Evolutionary conservation across 768 basidiomycete genomes (phyloP), one percentile per base, ranked within the genome.

Genomic region (Leucocoprinus leucothites): DNA sequence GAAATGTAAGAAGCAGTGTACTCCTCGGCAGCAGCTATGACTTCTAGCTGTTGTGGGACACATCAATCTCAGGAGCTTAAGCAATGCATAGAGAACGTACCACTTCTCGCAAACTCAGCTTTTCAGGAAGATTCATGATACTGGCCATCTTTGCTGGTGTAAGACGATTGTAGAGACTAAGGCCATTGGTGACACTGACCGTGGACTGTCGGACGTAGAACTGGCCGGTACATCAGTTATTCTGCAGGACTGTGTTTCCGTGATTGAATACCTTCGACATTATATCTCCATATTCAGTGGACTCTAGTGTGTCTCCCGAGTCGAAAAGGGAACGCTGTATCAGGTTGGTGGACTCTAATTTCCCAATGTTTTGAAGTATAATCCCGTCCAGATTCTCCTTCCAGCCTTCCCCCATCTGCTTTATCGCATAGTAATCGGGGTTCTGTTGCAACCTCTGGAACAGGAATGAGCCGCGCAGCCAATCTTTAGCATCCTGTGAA

Each of bases 361-460:
- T 77, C 40, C 68, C 61, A 22, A 93, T 73, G 54, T 84, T 86
- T 49, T 86, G 75, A 65, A 78, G 74, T n/a, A 94, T 85, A 57
- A 94, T 77, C 42, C 86, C 82, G 49, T 91, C 86, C 3, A 94
- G 66, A 51, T 82, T 77, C 48, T 85, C 82, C 61, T 87, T 77
- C 86, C 89, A 91, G n/a, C 19, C 31, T 19, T 49, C 26, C 19
- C 36, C 19, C 1, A 81, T 77, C 60, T 72, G 70, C 4, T 76
- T 72, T 4, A 57, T 50, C 19, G 82, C 74, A 64, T 98, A 99
- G 64, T 87, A 80, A 8, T 66, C 64, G 0, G 94, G 91, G 64
- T 99, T 98, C 67, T 85, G 84, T 60, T 85, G 82, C 54, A 99
- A 84, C 19, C 97, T 80, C 50, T 88, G 87, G 64, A 82, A 96